Evolutionary conservation across 1,139 yeast species (phyloP).

Genomic region (Ogataea hybrid): DNA sequence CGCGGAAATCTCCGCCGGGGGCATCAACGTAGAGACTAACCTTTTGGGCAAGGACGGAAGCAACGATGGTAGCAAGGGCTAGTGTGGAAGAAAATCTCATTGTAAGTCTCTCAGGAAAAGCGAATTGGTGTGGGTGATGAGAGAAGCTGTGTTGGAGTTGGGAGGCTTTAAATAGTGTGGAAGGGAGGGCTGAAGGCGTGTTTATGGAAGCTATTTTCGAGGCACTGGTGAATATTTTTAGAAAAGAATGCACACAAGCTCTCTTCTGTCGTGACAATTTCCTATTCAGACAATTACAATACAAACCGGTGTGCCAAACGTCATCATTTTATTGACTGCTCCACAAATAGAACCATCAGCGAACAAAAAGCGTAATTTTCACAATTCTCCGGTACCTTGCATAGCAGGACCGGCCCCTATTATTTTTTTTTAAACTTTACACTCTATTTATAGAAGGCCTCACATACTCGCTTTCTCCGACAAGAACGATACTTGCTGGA

Average conservation of each 20-base stretch:
- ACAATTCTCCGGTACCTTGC: neutral
- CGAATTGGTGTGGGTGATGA: neutral
- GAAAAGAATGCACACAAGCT: neutral
- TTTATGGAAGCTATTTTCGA: neutral
- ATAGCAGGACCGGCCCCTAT: neutral
- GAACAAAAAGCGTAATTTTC: neutral
- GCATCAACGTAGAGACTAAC: slow-evolving; percentile 29
- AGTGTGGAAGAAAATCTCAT: slow-evolving; percentile 16
- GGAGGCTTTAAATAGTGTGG: neutral
- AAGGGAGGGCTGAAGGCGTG: neutral
- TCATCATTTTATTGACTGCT: no score
- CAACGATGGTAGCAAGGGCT: slow-evolving; percentile 28
- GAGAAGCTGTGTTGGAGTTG: neutral
- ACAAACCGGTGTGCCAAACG: no score
- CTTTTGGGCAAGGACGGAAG: slow-evolving; percentile 21
- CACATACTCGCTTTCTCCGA: slow-evolving; percentile 1
- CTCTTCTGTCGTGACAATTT: no score
- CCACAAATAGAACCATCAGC: no score
- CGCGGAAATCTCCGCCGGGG: slow-evolving; percentile 25
- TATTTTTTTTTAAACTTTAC: no score
- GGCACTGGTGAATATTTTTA: neutral
- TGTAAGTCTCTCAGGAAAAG: neutral
- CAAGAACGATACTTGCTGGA: slow-evolving; percentile 18
- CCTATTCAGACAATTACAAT: no score
- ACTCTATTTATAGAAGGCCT: neutral